phyloP scores from a whole-genome alignment of 73 alveolate species.

The Tetrahymena elliotti region DNA sequence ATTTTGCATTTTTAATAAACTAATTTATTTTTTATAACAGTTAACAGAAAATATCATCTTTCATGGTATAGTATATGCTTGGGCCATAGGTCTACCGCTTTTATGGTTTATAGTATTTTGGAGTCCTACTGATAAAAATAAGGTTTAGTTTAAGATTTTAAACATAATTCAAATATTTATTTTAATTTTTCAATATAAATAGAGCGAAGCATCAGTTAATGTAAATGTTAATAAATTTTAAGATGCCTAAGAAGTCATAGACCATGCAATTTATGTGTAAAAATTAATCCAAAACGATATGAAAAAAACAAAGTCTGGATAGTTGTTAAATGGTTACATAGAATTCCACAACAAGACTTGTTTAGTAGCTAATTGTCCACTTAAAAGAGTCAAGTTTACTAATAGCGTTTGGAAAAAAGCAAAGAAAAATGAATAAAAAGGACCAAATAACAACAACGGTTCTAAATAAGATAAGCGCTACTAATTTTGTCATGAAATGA shows the following conservation, averaged over 20 bases:
- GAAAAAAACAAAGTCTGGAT: conserved; percentile 21
- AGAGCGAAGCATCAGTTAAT: conserved; percentile 19
- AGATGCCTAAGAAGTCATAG: conserved; percentile 8
- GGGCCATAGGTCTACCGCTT: not conserved
- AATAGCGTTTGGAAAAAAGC: conserved; percentile 21
- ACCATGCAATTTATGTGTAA: conserved; percentile 28
- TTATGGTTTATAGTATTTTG: not conserved
- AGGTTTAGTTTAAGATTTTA: not conserved
- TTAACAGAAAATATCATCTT: not conserved
- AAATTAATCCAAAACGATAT: conserved; percentile 26
- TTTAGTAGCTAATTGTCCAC: conserved; percentile 21
- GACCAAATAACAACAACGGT: not conserved
- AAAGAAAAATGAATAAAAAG: conserved; percentile 17
- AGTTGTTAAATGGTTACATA: conserved; percentile 27
- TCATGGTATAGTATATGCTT: not conserved
- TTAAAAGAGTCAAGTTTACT: conserved; percentile 32
- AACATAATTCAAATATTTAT: not conserved
- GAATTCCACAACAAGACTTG: conserved; percentile 41
- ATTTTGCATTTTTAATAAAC: too few species aligned
- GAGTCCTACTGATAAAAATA: not conserved
- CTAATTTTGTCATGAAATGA: conserved; percentile 13
- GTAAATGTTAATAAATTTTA: conserved; percentile 36
- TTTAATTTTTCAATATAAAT: not conserved
- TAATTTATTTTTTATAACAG: not conserved
- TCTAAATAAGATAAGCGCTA: conserved; percentile 37